phyloP scores from a whole-genome alignment of 495 filamentous ascomycete genomes.

The Filosporella fistucella region DNA sequence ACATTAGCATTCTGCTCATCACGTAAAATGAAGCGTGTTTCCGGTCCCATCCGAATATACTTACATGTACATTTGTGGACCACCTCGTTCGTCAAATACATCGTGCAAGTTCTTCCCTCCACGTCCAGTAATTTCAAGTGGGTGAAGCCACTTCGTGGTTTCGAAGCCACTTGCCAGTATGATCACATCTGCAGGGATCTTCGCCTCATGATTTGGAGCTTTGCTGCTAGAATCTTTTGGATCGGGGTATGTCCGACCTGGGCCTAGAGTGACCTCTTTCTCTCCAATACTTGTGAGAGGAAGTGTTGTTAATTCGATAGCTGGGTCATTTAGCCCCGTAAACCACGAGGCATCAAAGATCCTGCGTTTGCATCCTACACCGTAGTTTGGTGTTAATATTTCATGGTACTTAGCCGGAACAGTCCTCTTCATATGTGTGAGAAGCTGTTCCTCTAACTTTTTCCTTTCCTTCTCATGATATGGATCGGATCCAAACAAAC shows the following conservation, averaged over 20 bases:
- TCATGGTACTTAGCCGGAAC: slow-evolving; percentile 60
- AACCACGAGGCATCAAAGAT: slow-evolving; percentile 56
- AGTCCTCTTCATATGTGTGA: slow-evolving; percentile 41
- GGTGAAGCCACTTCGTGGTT: slow-evolving; percentile 37
- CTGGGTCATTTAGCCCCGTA: slow-evolving; percentile 43
- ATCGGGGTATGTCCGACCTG: slow-evolving; percentile 42
- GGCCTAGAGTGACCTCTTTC: slow-evolving; percentile 48
- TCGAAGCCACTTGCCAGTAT: slow-evolving; percentile 56
- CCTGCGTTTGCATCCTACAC: slow-evolving; percentile 57
- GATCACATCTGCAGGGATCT: slow-evolving; percentile 53
- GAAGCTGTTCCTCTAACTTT: slow-evolving; percentile 32
- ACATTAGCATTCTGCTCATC: too few species aligned
- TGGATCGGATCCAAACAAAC: slow-evolving; percentile 29
- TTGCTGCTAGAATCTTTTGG: slow-evolving; percentile 18
- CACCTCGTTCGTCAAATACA: slow-evolving; percentile 48
- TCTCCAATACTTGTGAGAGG: slow-evolving; percentile 45
- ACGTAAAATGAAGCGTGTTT: too few species aligned
- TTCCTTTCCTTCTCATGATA: slow-evolving; percentile 28
- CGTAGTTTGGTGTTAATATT: slow-evolving; percentile 57
- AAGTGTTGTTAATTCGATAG: slow-evolving; percentile 46
- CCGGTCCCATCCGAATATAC: too few species aligned
- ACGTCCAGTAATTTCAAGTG: slow-evolving; percentile 39
- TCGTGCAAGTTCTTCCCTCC: slow-evolving; percentile 44
- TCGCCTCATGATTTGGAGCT: slow-evolving; percentile 29
- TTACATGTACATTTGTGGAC: slow-evolving; percentile 56